Conservation (phyloP, 768 basidiomycete species). For the Suillus cothurnatus region DNA sequence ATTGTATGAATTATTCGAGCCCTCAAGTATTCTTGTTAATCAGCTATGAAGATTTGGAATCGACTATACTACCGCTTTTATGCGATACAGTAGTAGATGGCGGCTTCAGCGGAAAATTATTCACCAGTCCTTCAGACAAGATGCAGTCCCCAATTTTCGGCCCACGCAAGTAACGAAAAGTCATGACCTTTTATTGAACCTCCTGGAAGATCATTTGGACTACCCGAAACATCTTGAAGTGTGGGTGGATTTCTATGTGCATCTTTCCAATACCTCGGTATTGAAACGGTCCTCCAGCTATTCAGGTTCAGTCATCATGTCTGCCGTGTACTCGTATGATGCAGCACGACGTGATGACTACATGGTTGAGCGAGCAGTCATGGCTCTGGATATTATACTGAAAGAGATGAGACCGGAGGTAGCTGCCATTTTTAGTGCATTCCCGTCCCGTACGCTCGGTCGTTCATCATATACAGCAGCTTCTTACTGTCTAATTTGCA, state of each 20-base stretch:
- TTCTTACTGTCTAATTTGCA: neutral
- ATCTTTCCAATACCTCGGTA: neutral
- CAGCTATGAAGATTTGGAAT: conserved; percentile 7
- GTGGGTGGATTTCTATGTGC: neutral
- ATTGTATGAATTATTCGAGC: conserved; percentile 7
- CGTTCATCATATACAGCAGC: conserved; percentile 19
- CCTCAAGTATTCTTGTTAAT: neutral
- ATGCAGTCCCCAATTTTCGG: conserved; percentile 6
- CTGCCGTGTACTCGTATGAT: conserved; percentile 13
- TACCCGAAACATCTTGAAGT: conserved; percentile 1
- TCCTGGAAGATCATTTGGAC: conserved; percentile 5
- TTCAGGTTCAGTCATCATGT: conserved; percentile 13
- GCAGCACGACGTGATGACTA: conserved; percentile 4
- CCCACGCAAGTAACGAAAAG: conserved; percentile 5
- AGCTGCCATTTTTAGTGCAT: conserved; percentile 9
- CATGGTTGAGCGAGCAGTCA: neutral
- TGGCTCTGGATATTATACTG: neutral
- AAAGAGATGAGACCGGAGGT: conserved; percentile 8
- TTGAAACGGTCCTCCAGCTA: conserved; percentile 6
- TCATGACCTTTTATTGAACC: neutral
- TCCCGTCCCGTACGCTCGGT: conserved; percentile 8
- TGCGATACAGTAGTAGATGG: conserved; percentile 19
- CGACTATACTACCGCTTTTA: conserved; percentile 11
- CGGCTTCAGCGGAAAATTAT: conserved; percentile 19
- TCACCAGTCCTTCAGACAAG: conserved; percentile 14